phyloP scores from a whole-genome alignment of 192 early-diverging fungal species.

The Rhizophagus sp. region DNA sequence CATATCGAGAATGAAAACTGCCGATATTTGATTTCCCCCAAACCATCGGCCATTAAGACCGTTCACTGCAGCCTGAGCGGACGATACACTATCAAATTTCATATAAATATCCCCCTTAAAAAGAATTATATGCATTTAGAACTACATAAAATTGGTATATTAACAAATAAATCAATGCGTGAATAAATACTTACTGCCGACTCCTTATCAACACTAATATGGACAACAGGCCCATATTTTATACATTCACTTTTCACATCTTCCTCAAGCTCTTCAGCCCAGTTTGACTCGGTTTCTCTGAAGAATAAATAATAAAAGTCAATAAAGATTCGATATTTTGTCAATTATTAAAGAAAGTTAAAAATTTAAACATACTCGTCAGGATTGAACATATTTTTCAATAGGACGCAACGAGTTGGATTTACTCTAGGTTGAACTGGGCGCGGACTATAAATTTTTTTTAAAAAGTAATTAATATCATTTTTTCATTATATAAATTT shows the following conservation, averaged over 20 bases:
- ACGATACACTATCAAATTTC: conserved; percentile 70
- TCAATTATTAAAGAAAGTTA: conserved; percentile 14
- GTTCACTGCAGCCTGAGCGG: conserved; percentile 67
- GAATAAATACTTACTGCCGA: conserved; percentile 46
- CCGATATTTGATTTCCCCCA: conserved; percentile 78
- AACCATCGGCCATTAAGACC: conserved; percentile 88
- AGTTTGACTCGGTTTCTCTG: conserved; percentile 80
- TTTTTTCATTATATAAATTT: not conserved
- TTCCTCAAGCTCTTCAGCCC: conserved; percentile 82
- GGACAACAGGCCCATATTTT: conserved; percentile 74
- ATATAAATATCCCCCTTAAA: conserved; percentile 81
- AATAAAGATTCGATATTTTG: conserved; percentile 3
- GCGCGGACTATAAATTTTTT: conserved; percentile 33
- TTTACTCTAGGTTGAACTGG: conserved; percentile 52
- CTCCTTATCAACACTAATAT: conserved; percentile 72
- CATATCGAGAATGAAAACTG: conserved; percentile 60
- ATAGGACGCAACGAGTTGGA: conserved; percentile 64
- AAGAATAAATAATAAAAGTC: conserved; percentile 33
- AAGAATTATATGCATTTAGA: not conserved
- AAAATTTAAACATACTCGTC: conserved; percentile 61
- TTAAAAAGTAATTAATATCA: not conserved
- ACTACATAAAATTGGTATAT: conserved; percentile 19
- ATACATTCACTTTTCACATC: conserved; percentile 84
- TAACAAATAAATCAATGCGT: not conserved
- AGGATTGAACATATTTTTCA: conserved; percentile 90